phyloP scores from a whole-genome alignment of 768 basidiomycete genomes.

The Leccinum olivaceopallidum region DNA sequence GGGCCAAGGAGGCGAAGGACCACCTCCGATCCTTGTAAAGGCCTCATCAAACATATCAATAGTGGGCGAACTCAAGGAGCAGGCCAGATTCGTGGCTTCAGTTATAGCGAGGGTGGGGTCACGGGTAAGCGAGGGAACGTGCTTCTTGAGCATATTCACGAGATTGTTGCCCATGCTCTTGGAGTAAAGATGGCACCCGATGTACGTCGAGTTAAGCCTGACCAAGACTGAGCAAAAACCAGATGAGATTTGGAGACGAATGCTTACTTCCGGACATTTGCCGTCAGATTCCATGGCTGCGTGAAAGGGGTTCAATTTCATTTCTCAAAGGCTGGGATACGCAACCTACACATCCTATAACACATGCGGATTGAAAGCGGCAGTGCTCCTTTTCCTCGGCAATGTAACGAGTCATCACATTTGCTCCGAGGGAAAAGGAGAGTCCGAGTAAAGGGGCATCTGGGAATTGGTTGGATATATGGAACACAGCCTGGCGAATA shows the following conservation, averaged over 20 bases:
- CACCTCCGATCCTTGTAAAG: conserved; percentile 69
- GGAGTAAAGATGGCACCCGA: conserved; percentile 69
- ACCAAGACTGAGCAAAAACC: conserved; percentile 7
- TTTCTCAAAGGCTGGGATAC: conserved; percentile 8
- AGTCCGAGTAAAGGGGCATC: conserved; percentile 80
- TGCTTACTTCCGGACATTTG: conserved; percentile 37
- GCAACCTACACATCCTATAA: conserved; percentile 69
- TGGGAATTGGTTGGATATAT: conserved; percentile 73
- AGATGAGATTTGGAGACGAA: conserved; percentile 13
- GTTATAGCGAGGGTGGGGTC: conserved; percentile 54
- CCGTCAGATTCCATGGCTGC: conserved; percentile 52
- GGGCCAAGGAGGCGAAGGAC: conserved; percentile 58
- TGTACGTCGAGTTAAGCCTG: conserved; percentile 57
- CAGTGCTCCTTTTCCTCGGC: conserved; percentile 75
- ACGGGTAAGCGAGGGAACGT: conserved; percentile 46
- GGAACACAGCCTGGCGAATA: conserved; percentile 75
- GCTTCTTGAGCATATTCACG: conserved; percentile 52
- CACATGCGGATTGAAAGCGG: conserved; percentile 65
- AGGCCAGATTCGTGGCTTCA: conserved; percentile 45
- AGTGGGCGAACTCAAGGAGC: conserved; percentile 52
- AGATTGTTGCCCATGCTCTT: conserved; percentile 80
- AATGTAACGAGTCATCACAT: conserved; percentile 86
- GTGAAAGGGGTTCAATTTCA: conserved; percentile 14
- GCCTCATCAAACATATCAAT: conserved; percentile 59
- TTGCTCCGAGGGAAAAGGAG: conserved; percentile 93